phyloP scores from a whole-genome alignment of 2,329 filamentous ascomycete species.

The Apiospora phragmitis region DNA sequence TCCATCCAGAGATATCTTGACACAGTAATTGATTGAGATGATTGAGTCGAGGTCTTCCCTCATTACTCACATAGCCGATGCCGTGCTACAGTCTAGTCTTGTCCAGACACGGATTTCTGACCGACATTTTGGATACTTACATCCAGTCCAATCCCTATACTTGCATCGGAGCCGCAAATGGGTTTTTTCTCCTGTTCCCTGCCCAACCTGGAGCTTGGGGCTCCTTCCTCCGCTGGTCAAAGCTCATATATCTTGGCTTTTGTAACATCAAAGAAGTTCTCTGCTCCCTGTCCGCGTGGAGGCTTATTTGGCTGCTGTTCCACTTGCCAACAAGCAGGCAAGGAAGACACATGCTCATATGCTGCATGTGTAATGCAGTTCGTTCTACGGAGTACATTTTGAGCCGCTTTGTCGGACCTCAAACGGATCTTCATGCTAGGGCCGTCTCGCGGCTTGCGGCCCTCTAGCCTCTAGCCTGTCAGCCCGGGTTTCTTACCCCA shows the following conservation, averaged over 20 bases:
- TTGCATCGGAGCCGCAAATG: slow-evolving; percentile 1
- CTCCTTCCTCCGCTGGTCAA: background rate
- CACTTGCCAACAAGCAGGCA: background rate
- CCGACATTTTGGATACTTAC: background rate
- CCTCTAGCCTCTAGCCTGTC: background rate
- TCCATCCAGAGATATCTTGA: background rate
- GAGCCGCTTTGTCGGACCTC: background rate
- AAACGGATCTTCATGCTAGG: slow-evolving; percentile 1
- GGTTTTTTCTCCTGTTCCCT: background rate
- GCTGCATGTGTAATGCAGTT: background rate
- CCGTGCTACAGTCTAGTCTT: background rate
- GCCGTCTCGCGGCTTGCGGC: slow-evolving; percentile 4
- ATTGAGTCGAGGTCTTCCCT: background rate
- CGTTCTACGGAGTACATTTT: background rate
- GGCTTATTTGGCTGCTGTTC: slow-evolving; percentile 1
- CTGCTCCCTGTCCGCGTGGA: background rate
- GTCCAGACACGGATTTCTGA: background rate
- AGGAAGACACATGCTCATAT: background rate
- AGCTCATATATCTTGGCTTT: slow-evolving; percentile 1
- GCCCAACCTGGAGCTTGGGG: slow-evolving; percentile 5
- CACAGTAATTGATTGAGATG: slow-evolving; percentile 5
- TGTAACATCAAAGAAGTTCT: background rate
- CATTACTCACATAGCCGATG: background rate
- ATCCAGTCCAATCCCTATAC: background rate
- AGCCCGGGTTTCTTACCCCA: background rate